phyloP scores from a whole-genome alignment of 163 green algal species.

The Smithsoniella earleae region DNA sequence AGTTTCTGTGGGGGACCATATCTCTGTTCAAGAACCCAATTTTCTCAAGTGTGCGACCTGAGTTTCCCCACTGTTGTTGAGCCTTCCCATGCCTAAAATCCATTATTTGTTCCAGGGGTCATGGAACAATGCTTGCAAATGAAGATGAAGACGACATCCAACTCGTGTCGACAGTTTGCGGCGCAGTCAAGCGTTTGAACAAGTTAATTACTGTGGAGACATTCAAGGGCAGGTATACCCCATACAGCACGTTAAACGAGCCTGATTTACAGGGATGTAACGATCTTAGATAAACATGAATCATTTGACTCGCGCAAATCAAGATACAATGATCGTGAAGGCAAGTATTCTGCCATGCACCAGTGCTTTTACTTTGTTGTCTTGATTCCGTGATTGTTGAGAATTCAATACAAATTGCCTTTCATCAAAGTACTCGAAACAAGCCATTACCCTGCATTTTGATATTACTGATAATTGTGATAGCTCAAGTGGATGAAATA shows the following conservation, averaged over 20 bases:
- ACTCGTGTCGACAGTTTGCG: constrained; percentile 3
- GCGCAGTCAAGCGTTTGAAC: constrained; percentile 12
- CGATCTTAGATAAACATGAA: too few species aligned
- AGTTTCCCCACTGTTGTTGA: neutral
- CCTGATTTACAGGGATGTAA: too few species aligned
- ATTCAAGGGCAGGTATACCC: constrained; percentile 21
- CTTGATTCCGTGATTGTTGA: neutral
- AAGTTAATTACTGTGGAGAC: constrained; percentile 15
- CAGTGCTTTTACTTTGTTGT: too few species aligned
- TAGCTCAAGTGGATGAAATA: too few species aligned
- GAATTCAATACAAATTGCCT: neutral
- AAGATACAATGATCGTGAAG: too few species aligned
- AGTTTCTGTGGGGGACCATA: neutral
- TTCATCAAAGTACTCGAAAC: too few species aligned
- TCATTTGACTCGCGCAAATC: too few species aligned
- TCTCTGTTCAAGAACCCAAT: constrained; percentile 26
- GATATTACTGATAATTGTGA: too few species aligned
- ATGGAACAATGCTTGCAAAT: neutral
- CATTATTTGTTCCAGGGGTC: neutral
- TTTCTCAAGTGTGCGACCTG: constrained; percentile 12
- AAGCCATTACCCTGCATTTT: too few species aligned
- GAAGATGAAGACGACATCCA: constrained; percentile 15
- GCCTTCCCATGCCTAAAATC: neutral
- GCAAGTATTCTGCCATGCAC: too few species aligned
- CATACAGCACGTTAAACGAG: neutral